Percentiles rank a stretch among this genome's conserved stretches.
phyloP scores from a whole-genome alignment of 2,329 filamentous ascomycete species.

The Arthrinium phaeospermum region DNA sequence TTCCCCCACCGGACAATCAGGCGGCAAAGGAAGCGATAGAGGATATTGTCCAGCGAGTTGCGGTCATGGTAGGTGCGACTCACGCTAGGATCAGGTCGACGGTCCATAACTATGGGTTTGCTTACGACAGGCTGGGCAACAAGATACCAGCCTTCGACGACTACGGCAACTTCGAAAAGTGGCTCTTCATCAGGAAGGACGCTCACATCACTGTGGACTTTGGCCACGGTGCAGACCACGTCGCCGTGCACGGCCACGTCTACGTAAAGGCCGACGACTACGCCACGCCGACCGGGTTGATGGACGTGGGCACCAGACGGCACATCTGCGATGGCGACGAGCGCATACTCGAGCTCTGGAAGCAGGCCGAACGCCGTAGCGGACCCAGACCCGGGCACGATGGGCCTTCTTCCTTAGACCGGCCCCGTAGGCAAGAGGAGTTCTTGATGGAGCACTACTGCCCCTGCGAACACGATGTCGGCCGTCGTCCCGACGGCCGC shows the following conservation, averaged over 20 bases:
- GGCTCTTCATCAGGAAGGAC: background rate
- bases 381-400: too few relatives aligned
- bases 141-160: background rate
- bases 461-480: background rate
- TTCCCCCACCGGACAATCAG: too few relatives aligned
- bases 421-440: background rate
- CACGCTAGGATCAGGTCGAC: background rate
- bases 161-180: background rate
- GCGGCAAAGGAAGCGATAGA: background rate
- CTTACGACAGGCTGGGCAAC: background rate
- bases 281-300: background rate
- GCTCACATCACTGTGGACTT: background rate
- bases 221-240: background rate
- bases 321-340: background rate
- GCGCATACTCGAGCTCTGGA: background rate
- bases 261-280: background rate
- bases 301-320: too few relatives aligned
- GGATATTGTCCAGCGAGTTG: background rate
- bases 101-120: background rate
- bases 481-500: too few relatives aligned
- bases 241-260: background rate
- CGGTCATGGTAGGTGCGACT: background rate
- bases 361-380: background rate
- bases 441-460: slow-evolving; percentile 4
- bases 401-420: too few relatives aligned